These are phyloP conservation scores for Paecilomyces variotii DNA, from an alignment of 2,329 filamentous ascomycete genomes.

Conservation along the genomic window DNA sequence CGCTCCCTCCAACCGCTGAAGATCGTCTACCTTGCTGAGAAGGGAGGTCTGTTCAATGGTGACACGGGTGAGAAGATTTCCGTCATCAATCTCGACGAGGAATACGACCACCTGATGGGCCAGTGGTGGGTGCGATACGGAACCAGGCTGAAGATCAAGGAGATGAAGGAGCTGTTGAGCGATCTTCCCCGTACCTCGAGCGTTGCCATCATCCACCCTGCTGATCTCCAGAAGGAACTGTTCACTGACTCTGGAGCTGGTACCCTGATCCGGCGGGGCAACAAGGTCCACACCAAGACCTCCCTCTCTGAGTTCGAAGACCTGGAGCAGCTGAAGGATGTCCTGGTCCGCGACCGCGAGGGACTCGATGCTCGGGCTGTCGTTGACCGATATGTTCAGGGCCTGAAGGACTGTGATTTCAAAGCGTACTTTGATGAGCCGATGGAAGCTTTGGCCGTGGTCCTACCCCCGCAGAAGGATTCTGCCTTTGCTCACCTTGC, in stretches of 20 bases:
- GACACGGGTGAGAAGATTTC: constrained; percentile 94
- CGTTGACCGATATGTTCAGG: constrained; percentile 78
- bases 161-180: constrained; percentile 89
- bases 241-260: constrained; percentile 95
- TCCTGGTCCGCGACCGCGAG: constrained; percentile 72
- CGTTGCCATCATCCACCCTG: constrained; percentile 95
- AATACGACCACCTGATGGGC: constrained; percentile 85
- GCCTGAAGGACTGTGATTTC: constrained; percentile 69
- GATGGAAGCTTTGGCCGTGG: constrained; percentile 86
- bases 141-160: constrained; percentile 91
- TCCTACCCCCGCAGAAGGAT: constrained; percentile 63
- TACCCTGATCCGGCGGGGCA: constrained; percentile 83
- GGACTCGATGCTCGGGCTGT: constrained; percentile 73
- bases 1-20: constrained; percentile 85
- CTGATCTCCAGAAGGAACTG: constrained; percentile 89
- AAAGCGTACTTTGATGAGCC: constrained; percentile 90
- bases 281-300: constrained; percentile 71
- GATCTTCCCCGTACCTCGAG: constrained; percentile 84
- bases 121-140: constrained; percentile 94
- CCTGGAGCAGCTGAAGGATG: constrained; percentile 67
- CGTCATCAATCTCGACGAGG: constrained; percentile 92
- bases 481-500: constrained; percentile 71
- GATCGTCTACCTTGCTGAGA: constrained; percentile 97
- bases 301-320: constrained; percentile 69
- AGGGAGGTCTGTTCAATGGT: constrained; percentile 90